These are phyloP conservation scores for Amoeboradix gromovi DNA, from an alignment of 371 early-diverging fungal genomes.

Conservation along the genomic window DNA sequence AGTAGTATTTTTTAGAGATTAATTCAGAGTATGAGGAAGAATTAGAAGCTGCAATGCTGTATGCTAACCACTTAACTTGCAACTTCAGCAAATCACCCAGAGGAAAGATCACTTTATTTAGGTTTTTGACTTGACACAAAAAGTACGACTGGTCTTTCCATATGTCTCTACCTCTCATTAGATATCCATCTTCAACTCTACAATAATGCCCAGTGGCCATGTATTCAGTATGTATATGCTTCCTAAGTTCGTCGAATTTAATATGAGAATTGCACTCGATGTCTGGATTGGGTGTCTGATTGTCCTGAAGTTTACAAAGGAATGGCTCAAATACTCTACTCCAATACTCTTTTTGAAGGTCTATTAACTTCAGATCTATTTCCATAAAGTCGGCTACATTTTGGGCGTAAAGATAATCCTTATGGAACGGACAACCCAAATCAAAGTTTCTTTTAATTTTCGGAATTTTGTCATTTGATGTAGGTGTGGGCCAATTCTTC, in stretches of 20 bases:
- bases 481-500: constrained; percentile 70
- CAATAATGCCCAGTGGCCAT: constrained; percentile 77
- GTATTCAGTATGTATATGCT: constrained; percentile 9
- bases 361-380: constrained; percentile 23
- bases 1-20: too few species aligned
- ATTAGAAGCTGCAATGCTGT: constrained; percentile 16
- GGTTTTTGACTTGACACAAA: constrained; percentile 25
- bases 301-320: constrained; percentile 32
- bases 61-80: constrained; percentile 38
- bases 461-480: constrained; percentile 26
- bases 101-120: constrained; percentile 40
- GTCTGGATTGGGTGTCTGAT: constrained; percentile 75
- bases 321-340: constrained; percentile 44
- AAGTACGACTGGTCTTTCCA: constrained; percentile 79
- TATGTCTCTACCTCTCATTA: constrained; percentile 22
- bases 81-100: constrained; percentile 38
- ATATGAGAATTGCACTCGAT: constrained; percentile 55
- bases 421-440: constrained; percentile 26
- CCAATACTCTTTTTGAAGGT: constrained; percentile 75
- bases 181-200: constrained; percentile 6
- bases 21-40: too few species aligned
- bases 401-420: constrained; percentile 58
- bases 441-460: neutral
- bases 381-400: constrained; percentile 26
- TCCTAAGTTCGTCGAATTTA: constrained; percentile 52